Conservation (phyloP, 768 basidiomycete species). For the Galerina marginata region DNA sequence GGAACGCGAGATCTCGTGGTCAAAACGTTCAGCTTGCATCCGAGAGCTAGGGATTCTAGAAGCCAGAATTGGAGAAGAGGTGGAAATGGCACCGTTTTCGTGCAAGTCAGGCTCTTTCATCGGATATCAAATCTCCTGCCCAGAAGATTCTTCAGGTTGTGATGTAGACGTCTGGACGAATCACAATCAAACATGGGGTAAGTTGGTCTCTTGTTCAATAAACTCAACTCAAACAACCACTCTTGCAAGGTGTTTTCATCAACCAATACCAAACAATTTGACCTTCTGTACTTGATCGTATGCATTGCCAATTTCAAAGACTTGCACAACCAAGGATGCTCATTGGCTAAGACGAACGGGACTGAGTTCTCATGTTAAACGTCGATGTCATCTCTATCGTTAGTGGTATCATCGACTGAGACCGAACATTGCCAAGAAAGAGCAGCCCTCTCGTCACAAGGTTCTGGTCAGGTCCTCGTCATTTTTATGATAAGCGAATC, state of each 20-base stretch:
- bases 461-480: no score
- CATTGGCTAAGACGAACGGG: no score
- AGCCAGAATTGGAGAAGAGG: conserved; percentile 30
- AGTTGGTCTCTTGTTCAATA: conserved; percentile 1
- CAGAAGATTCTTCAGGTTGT: conserved; percentile 23
- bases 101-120: conserved; percentile 33
- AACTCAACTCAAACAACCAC: neutral
- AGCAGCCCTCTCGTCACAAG: neutral
- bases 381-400: no score
- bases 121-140: conserved; percentile 32
- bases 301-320: neutral
- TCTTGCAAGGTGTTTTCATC: conserved; percentile 27
- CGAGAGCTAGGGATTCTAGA: conserved; percentile 21
- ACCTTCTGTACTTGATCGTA: conserved; percentile 5
- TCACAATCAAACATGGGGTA: conserved; percentile 36
- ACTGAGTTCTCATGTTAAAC: no score
- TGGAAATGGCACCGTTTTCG: conserved; percentile 24
- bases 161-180: conserved; percentile 35
- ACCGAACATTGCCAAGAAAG: no score
- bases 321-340: neutral
- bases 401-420: no score
- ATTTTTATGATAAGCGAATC: no score
- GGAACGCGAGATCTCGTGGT: conserved; percentile 26
- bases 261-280: conserved; percentile 32
- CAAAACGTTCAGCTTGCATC: conserved; percentile 26